phyloP scores from a whole-genome alignment of 1,139 yeast species.

The Debaryomyces coudertii region DNA sequence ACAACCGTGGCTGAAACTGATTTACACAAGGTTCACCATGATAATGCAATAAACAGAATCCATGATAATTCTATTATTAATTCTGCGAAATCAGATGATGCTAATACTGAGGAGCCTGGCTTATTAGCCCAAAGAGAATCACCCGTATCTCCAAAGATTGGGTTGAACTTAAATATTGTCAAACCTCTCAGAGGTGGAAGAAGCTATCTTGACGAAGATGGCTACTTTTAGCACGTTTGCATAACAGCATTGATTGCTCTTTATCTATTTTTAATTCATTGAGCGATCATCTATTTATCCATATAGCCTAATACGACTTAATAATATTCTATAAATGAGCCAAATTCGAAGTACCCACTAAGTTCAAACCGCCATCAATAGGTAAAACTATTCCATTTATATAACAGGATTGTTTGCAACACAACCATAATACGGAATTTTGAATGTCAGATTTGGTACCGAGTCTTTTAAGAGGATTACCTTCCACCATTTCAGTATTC shows the following conservation, averaged over 20 bases:
- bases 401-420: constrained; percentile 7
- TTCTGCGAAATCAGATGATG: neutral
- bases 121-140: constrained; percentile 15
- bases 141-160: constrained; percentile 38
- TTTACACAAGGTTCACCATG: neutral
- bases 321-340: constrained; percentile 1
- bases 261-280: neutral
- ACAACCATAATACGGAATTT: constrained; percentile 7
- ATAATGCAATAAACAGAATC: neutral
- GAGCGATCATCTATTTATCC: neutral
- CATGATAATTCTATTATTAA: constrained; percentile 1
- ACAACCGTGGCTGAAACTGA: neutral
- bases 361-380: constrained; percentile 5
- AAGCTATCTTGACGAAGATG: constrained; percentile 9
- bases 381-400: constrained; percentile 8
- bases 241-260: neutral
- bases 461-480: constrained; percentile 6
- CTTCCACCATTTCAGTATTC: constrained; percentile 4
- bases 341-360: constrained; percentile 5
- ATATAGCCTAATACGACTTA: neutral
- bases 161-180: constrained; percentile 60
- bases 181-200: constrained; percentile 69
- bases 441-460: constrained; percentile 6
- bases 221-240: neutral
- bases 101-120: constrained; percentile 3